phyloP scores from a whole-genome alignment of 2,329 filamentous ascomycete species.

The Cordyceps cateniannulata region DNA sequence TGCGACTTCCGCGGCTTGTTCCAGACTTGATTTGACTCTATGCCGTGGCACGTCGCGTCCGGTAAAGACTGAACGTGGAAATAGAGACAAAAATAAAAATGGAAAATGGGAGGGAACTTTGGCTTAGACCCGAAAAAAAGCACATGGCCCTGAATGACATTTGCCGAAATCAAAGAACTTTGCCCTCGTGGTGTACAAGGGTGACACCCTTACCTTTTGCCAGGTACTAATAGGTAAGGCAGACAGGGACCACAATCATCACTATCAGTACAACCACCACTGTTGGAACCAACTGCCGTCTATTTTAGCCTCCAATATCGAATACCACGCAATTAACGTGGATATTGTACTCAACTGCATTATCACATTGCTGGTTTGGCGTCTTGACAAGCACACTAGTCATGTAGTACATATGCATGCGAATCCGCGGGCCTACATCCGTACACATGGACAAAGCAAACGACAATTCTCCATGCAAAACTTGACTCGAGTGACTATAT shows the following conservation, averaged over 20 bases:
- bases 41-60: not conserved
- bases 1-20: not conserved
- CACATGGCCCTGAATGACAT: no score
- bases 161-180: no score
- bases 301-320: not conserved
- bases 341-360: not conserved
- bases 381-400: not conserved
- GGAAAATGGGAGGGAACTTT: not conserved
- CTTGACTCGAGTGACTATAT: not conserved
- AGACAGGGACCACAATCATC: no score
- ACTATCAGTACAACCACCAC: no score
- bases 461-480: not conserved
- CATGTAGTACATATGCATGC: not conserved
- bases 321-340: not conserved
- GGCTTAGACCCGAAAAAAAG: not conserved
- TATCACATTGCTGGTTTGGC: not conserved
- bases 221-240: no score
- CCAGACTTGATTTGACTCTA: not conserved
- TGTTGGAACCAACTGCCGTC: conserved; percentile 1
- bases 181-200: no score
- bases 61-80: not conserved
- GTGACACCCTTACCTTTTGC: no score
- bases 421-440: not conserved
- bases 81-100: not conserved
- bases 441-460: not conserved